Evolutionary conservation across 352 stramenopile genomes (phyloP).

Genomic region (Peronospora destructor): DNA sequence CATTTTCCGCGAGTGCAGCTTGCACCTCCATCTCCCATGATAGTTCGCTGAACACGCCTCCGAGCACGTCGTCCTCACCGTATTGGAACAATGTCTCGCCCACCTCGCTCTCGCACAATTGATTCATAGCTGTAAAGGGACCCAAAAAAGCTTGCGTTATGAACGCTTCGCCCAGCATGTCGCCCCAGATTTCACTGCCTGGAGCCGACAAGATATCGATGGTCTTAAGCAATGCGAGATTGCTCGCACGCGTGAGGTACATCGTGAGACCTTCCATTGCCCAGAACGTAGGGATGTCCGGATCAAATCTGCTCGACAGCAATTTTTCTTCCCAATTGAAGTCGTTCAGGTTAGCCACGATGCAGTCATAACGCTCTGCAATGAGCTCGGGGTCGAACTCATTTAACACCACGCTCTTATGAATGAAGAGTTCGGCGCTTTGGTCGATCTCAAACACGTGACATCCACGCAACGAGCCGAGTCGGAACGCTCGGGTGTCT

Average conservation of each 20-base stretch:
- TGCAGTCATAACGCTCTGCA: conserved; percentile 30
- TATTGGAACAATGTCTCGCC: conserved; percentile 33
- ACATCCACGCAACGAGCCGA: conserved; percentile 33
- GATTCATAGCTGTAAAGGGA: conserved; percentile 26
- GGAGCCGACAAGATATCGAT: conserved; percentile 44
- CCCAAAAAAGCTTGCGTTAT: conserved; percentile 18
- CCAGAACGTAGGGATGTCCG: conserved; percentile 47
- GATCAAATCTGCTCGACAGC: conserved; percentile 36
- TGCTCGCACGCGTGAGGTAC: conserved; percentile 34
- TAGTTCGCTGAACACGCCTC: conserved; percentile 39
- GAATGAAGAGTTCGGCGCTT: conserved; percentile 34
- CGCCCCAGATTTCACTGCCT: conserved; percentile 43
- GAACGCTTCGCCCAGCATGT: conserved; percentile 27
- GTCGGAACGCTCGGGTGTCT: conserved; percentile 43
- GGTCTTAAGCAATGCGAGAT: conserved; percentile 42
- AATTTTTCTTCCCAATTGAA: conserved; percentile 43
- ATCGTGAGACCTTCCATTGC: conserved; percentile 44
- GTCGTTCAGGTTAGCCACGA: conserved; percentile 45
- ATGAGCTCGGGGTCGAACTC: conserved; percentile 24
- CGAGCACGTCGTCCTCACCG: conserved; percentile 38
- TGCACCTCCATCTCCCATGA: conserved; percentile 40
- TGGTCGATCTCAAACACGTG: conserved; percentile 48
- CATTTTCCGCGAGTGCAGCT: conserved; percentile 17
- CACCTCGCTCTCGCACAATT: conserved; percentile 44
- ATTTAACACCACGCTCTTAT: conserved; percentile 37